Evolutionary conservation across 2,329 filamentous ascomycete species (phyloP), one percentile per base, ranked within the genome.

Genomic region (Paracamarosporium sp.): DNA sequence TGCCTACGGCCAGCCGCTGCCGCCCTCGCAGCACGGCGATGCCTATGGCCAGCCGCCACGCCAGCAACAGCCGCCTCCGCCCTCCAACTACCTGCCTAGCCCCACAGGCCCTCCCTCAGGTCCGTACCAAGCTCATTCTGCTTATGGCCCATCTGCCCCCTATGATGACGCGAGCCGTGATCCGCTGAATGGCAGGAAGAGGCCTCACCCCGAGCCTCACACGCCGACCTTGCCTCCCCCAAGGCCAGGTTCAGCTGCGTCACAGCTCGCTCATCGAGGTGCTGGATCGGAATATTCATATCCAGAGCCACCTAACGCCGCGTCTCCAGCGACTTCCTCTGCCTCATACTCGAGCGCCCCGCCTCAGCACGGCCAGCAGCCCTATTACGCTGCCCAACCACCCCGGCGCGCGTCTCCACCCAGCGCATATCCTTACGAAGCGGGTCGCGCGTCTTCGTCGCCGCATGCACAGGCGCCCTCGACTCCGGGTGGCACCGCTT

Each of bases 1-100:
- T 59, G 80, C 81, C 27, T 82, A 81, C 57, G 81, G 81, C 31
- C 80, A 83, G 66, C 81, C 81, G 30, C 77, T 83, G 28, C 80
- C 79, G 24, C 70, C 72, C 48, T 67, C 68, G 22, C 61, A 57
- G 51, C 76, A 73, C 46, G 76, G 68, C 40, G 74, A 77, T 35
- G 63, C 68, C 8, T 75, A 74, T 53, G 68, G 60, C 35, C 71
- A 78, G 65, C 77, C 71, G 47, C 74, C 71, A 27, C 77, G 75
- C 54, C 77, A 75, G 62, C 75, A 74, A 52, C 51, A 27, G 31
- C 74, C 71, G 45, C 54, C 46, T 27, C 73, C 71, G 22, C 73
- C 71, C 41, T 76, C 74, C 59, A 78, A 79, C 52, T 79, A 79
- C 68, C 71, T 81, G 71, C 78, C 77, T 56, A 77, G 75, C 55